Evolutionary conservation across 2,329 filamentous ascomycete genomes (phyloP).

Genomic region (Verticillium albo-atrum): DNA sequence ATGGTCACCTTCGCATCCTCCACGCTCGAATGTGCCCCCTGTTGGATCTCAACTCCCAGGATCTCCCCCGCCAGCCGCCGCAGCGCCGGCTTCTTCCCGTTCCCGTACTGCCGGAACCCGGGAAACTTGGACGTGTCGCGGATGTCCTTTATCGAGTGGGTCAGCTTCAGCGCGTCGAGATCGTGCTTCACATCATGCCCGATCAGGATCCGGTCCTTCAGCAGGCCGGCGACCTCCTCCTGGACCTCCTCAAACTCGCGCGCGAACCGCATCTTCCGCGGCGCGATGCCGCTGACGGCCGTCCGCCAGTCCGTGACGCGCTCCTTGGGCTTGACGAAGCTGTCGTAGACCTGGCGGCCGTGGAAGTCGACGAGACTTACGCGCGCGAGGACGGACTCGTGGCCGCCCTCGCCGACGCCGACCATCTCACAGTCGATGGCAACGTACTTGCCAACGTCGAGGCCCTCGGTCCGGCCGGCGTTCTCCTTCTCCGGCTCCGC

Average conservation of each 20-base stretch:
- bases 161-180: conserved; percentile 70
- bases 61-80: conserved; percentile 52
- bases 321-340: conserved; percentile 76
- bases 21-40: conserved; percentile 60
- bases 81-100: conserved; percentile 66
- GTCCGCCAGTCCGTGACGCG: conserved; percentile 89
- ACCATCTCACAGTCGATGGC: conserved; percentile 99
- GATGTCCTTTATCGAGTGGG: conserved; percentile 72
- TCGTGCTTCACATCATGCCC: conserved; percentile 83
- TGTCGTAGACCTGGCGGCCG: conserved; percentile 89
- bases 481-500: conserved; percentile 52
- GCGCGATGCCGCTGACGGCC: conserved; percentile 73
- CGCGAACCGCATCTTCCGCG: conserved; percentile 66
- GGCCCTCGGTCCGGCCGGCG: conserved; percentile 54
- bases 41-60: conserved; percentile 58
- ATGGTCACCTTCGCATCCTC: conserved; percentile 87
- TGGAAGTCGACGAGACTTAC: conserved; percentile 93
- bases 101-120: conserved; percentile 65
- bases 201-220: conserved; percentile 69
- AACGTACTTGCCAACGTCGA: conserved; percentile 82
- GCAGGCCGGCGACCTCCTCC: conserved; percentile 60
- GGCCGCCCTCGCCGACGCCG: conserved; percentile 67
- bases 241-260: conserved; percentile 75
- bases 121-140: conserved; percentile 79
- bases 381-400: conserved; percentile 74